Percentiles rank a stretch among this genome's conserved stretches.
phyloP scores from a whole-genome alignment of 225 moss, liverwort and hornwort species.

The Pseudoscleropodium purum region DNA sequence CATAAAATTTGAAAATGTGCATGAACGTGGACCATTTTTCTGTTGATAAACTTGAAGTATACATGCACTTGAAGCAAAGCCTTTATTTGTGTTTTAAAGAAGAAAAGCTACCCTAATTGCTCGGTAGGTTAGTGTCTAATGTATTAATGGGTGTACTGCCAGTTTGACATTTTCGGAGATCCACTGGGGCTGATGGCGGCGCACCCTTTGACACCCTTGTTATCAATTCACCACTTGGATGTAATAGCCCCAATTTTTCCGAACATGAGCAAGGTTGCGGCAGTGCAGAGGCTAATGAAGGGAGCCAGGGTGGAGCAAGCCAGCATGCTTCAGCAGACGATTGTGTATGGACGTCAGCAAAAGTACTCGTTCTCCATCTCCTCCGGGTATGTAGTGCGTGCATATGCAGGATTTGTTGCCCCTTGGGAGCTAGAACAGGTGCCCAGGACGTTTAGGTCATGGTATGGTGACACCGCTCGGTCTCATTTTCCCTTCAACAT shows the following conservation, averaged over 20 bases:
- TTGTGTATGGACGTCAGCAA: slow-evolving; percentile 44
- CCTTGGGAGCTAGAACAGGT: slow-evolving; percentile 69
- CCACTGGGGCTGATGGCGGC: slow-evolving; percentile 62
- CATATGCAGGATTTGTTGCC: slow-evolving; percentile 49
- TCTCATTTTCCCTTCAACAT: slow-evolving; percentile 73
- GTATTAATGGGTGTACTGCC: background rate
- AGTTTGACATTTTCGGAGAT: slow-evolving; percentile 79
- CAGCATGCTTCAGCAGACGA: slow-evolving; percentile 71
- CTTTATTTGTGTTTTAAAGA: background rate
- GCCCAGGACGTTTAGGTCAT: slow-evolving; percentile 64
- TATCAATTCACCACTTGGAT: slow-evolving; percentile 81
- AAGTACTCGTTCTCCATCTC: slow-evolving; percentile 76
- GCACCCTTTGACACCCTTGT: slow-evolving; percentile 66
- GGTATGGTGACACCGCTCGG: slow-evolving; percentile 64
- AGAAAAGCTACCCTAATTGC: background rate
- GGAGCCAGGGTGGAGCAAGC: slow-evolving; percentile 59
- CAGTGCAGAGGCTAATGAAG: slow-evolving; percentile 42
- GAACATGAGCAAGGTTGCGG: slow-evolving; percentile 24
- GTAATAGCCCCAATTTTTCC: slow-evolving; percentile 70
- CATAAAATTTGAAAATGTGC: background rate
- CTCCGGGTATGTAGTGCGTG: slow-evolving; percentile 64
- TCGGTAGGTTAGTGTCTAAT: background rate
- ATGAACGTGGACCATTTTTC: background rate
- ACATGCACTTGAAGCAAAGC: background rate
- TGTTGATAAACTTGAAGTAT: background rate